Base-by-base conservation (phyloP, 163 green algal genomes). In the Chlorella variabilis region DNA sequence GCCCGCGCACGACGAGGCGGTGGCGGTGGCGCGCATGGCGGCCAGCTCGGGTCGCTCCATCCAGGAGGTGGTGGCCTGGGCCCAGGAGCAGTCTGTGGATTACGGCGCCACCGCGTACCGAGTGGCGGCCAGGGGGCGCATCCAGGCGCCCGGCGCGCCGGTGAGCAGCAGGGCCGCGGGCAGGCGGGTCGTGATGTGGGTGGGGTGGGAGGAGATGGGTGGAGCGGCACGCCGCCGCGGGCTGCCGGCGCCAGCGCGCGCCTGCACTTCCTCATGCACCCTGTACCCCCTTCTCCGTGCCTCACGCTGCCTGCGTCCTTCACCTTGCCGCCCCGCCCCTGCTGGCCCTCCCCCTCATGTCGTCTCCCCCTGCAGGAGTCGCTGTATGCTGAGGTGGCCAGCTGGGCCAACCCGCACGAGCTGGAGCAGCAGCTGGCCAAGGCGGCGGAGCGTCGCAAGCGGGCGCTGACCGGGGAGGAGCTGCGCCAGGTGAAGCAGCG, bases 1-100 rank as follows among this genome's bases (percentile, higher is more conserved):
- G 56, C 89, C 89, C 1, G 76, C 86, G 1, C 71, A 91, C 27
- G 89, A 93, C 25, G 89, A 91, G 70, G 86, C 85, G 6, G 89
- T 93, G 42, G 36, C 83, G 41, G 36, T 93, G n/a, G 82, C 89
- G 2, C 66, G 70, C 27, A 48, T 86, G 70, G 89, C 89, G 23
- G 79, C 89, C 42, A 54, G 56, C 36, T 80, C 87, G 29, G 89
- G 89, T 11, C 71, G 59, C 33, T 84, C 59, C 63, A 56, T 93
- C 4, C 39, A 77, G 25, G 87, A 80, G 59, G 59, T 83, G 36
- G 11, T 70, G 36, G 65, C 29, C 2, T 78, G 49, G 51, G 49
- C 23, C 13, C 49, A 54, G 7, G 65, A n/a, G 4, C 49, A 69
- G 7, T 2, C 31, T 29, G 62, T 56, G 29, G 80, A 82, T 66